Conservation (phyloP, 1,284 basidiomycete species). For the Papiliotrema laurentii region DNA sequence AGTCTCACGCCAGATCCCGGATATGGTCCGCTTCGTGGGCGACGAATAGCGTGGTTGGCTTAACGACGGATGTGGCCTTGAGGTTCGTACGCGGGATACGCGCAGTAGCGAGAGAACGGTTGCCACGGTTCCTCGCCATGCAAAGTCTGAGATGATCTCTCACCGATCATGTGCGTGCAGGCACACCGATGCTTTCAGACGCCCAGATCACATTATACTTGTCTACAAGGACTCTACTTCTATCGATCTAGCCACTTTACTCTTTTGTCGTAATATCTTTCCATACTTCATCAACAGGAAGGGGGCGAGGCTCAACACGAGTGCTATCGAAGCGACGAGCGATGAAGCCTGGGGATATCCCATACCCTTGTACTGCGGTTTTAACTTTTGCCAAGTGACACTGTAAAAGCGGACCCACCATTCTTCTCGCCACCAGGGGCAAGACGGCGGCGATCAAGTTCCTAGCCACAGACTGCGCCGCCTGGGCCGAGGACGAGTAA, state of each 20-base stretch:
- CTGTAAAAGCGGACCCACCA: constrained; percentile 14
- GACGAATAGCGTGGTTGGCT: too few relatives aligned
- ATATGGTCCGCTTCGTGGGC: too few relatives aligned
- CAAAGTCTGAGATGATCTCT: too few relatives aligned
- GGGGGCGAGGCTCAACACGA: constrained; percentile 36
- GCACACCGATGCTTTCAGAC: too few relatives aligned
- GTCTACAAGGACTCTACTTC: too few relatives aligned
- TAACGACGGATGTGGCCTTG: too few relatives aligned
- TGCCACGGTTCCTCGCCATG: too few relatives aligned
- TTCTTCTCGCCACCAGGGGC: constrained; percentile 37
- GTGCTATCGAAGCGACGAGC: constrained; percentile 37
- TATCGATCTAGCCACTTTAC: constrained; percentile 43
- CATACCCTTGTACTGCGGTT: constrained; percentile 34
- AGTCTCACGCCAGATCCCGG: too few relatives aligned
- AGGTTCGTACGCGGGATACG: too few relatives aligned
- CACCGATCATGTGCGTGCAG: too few relatives aligned
- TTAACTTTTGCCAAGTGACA: constrained; percentile 5
- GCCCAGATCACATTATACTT: too few relatives aligned
- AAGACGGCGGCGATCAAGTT: constrained; percentile 39
- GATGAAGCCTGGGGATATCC: constrained; percentile 42
- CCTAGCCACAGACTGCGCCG: constrained; percentile 40
- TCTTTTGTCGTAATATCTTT: constrained; percentile 31
- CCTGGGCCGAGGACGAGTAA: constrained; percentile 47
- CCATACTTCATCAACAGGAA: constrained; percentile 42
- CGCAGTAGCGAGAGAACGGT: too few relatives aligned